Percentiles rank a stretch among this genome's conserved stretches.
These are phyloP conservation scores for Zangia roseola DNA, from an alignment of 768 basidiomycete species.

Conservation along the genomic window DNA sequence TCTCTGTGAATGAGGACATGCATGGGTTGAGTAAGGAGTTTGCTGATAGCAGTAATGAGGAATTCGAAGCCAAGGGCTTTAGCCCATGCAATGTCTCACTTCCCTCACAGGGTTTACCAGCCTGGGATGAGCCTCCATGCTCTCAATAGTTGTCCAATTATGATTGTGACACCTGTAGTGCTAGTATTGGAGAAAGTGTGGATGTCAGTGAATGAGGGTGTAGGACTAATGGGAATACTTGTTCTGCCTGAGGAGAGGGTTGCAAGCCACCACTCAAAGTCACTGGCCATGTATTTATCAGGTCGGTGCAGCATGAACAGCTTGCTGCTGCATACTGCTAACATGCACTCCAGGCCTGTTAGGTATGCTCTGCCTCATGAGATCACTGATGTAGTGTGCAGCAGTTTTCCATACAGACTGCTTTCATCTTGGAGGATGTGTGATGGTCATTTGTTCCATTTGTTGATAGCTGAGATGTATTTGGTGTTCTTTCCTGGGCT, in stretches of 20 bases:
- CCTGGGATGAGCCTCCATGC: slow-evolving; percentile 8
- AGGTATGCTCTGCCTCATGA: slow-evolving; percentile 39
- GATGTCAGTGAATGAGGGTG: not conserved
- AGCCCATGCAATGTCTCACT: slow-evolving; percentile 21
- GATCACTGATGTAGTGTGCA: slow-evolving; percentile 25
- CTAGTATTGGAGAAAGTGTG: slow-evolving; percentile 12
- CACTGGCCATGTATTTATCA: not conserved
- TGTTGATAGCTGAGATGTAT: no score
- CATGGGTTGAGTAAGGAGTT: not conserved
- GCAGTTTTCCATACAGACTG: slow-evolving; percentile 6
- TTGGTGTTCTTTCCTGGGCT: no score
- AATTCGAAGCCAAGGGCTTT: slow-evolving; percentile 15
- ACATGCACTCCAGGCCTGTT: slow-evolving; percentile 39
- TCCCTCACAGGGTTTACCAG: not conserved
- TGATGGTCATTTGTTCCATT: no score
- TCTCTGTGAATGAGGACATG: slow-evolving; percentile 7
- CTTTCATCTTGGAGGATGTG: no score
- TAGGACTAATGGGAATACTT: not conserved
- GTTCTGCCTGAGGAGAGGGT: not conserved
- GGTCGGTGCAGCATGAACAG: slow-evolving; percentile 32
- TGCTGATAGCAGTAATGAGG: not conserved
- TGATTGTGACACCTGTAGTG: not conserved
- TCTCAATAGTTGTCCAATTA: not conserved
- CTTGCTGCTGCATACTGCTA: slow-evolving; percentile 24
- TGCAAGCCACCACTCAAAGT: not conserved